Conservation (phyloP, 257 asterid genomes). For the Solanum infundibuliforme region DNA sequence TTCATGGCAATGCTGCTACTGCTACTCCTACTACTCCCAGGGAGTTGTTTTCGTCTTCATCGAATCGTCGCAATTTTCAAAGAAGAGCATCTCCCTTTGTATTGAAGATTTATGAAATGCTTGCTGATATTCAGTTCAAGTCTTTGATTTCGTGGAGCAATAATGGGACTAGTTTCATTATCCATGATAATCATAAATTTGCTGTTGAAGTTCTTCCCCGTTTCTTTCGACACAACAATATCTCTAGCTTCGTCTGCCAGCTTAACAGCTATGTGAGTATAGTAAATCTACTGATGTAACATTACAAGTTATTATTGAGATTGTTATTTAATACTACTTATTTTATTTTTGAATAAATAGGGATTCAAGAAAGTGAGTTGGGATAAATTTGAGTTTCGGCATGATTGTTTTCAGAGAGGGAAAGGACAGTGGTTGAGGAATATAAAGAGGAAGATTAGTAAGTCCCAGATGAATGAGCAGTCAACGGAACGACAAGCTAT, state of each 20-base stretch:
- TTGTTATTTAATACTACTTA: neutral
- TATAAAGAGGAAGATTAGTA: constrained; percentile 23
- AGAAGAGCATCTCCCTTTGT: constrained; percentile 29
- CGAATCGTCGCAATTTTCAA: neutral
- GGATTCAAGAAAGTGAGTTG: constrained; percentile 42
- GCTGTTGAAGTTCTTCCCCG: constrained; percentile 31
- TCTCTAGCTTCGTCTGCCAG: constrained; percentile 43
- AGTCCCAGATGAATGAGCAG: neutral
- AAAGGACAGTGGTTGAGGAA: constrained; percentile 24
- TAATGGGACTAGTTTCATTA: constrained; percentile 37
- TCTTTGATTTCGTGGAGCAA: constrained; percentile 31
- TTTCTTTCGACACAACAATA: constrained; percentile 39
- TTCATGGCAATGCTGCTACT: neutral
- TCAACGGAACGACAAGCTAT: neutral
- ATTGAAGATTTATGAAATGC: constrained; percentile 34
- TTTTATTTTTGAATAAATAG: neutral
- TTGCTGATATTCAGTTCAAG: constrained; percentile 17
- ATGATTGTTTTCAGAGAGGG: constrained; percentile 42
- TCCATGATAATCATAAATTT: constrained; percentile 27
- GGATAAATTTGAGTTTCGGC: constrained; percentile 41
- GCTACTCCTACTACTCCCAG: neutral
- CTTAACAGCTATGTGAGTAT: constrained; percentile 46
- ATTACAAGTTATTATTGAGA: neutral
- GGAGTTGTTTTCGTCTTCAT: neutral
- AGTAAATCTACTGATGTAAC: neutral